Base-by-base conservation (phyloP, 1,284 basidiomycete species). In the Gymnopus androsaceus region DNA sequence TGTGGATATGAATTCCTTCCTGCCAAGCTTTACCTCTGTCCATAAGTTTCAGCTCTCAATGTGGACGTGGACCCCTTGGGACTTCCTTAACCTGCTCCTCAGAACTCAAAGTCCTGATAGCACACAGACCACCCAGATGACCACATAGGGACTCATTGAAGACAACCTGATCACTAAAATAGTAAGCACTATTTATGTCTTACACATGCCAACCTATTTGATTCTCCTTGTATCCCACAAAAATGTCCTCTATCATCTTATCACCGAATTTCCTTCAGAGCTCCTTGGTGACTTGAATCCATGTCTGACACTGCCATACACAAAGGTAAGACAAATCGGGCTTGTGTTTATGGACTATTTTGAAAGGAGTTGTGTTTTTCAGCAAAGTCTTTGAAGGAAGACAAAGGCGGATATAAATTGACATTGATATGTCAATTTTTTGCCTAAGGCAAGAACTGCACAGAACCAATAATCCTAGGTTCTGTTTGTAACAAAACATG, bases 291-390 rank as follows among this genome's bases (percentile, higher is more conserved):
- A 62, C 57, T 7, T 55, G 30, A 4, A 61, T 57, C 57, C 59
- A 70, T 23, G 64, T 66, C 17, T 59, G 50, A 33, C 66, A 67
- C 47, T 66, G 64, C 60, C 63, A 67, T 30, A 69, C 62, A 33
- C 64, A 57, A 27, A 71, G 61, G 55, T 66, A 56, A 9, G 58
- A 58, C 11, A 69, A 25, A 41, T 72, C 60, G 0, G 69, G 70
- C 42, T 69, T 69, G 28, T 28, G 41, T 3, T 59, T 51, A 34
- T 55, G 45, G 23, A 68, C 38, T 0, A 56, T n/a, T 50, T 73
- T 65, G 41, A 60, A 63, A 8, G 67, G 72, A 3, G 66, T 69
- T 2, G 42, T 59, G n/a, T n/a, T n/a, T n/a, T 7, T 59, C 48
- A 12, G 25, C 23, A 25, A 59, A 56, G n/a, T 6, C 9, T 17